Evolutionary conservation across 2,329 filamentous ascomycete species (phyloP), one percentile per base, ranked within the genome.

Genomic region (Torrubiella hemipterigena): DNA sequence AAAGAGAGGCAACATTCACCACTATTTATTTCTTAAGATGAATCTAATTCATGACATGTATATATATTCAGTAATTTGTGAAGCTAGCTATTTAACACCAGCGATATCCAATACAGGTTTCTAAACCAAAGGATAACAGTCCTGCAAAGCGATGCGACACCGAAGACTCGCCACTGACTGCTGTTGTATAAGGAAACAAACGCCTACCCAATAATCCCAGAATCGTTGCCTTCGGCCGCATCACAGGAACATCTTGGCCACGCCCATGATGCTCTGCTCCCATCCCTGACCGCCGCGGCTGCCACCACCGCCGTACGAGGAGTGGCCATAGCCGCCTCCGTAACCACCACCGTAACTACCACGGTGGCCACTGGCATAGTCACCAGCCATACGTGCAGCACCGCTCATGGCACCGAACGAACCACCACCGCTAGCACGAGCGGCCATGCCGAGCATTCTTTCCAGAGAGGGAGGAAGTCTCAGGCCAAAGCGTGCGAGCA

Each of bases 401-500:
- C 74, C 69, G 39, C 65, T 57, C 23, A 73, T 60, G 18, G 72
- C 50, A 12, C 69, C 67, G 18, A 63, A 41, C 28, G 58, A 52
- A 39, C 62, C 62, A 28, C 67, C 65, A 3, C 55, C 49, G 28
- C 61, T 62, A 29, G 66, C 66, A 31, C 57, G 58, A 9, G 58
- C 62, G 26, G 69, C 69, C 35, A 68, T 42, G 40, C 69, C 69
- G 20, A 77, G 52, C 63, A 73, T 61, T 46, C 64, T 61, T 57
- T 75, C 65, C 37, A 86, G 49, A 10, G 64, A 56, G 5, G 65
- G 63, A 1, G 87, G 87, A 40, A 94, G 55, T 39, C 78, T 69
- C 38, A 96, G 64, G 15, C 87, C 87, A 54, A 95, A 81, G 49
- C 77, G 75, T 22, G 73, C 72, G 27, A 94, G 69, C 27, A 95